These are phyloP conservation scores for Aspergillus egyptiacus DNA, from an alignment of 495 filamentous ascomycete genomes.

Conservation along the genomic window DNA sequence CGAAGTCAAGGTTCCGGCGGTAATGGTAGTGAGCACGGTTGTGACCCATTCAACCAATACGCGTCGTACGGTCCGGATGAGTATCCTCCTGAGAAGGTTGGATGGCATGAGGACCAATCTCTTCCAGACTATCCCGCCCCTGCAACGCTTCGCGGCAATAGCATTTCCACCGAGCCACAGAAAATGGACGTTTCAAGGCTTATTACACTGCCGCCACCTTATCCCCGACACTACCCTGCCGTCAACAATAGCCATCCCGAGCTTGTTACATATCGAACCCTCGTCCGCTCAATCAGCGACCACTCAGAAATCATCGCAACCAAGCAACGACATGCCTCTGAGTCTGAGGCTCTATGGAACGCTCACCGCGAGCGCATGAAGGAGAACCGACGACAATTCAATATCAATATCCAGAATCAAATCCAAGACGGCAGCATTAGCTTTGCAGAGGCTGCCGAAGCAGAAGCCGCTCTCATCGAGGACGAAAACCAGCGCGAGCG, in stretches of 20 bases:
- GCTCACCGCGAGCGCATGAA: slow-evolving; percentile 37
- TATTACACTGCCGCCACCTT: slow-evolving; percentile 88
- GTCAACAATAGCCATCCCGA: slow-evolving; percentile 94
- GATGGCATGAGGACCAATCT: slow-evolving; percentile 60
- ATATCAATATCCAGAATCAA: slow-evolving; percentile 62
- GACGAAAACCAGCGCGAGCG: slow-evolving; percentile 57
- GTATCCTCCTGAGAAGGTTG: slow-evolving; percentile 80
- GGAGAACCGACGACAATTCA: slow-evolving; percentile 47
- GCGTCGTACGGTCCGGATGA: slow-evolving; percentile 53
- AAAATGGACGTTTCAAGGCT: slow-evolving; percentile 84
- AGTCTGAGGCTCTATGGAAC: slow-evolving; percentile 33
- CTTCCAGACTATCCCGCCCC: slow-evolving; percentile 25
- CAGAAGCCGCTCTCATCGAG: slow-evolving; percentile 58
- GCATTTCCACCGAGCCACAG: slow-evolving; percentile 29
- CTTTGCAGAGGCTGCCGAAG: slow-evolving; percentile 74
- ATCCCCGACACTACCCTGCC: slow-evolving; percentile 87
- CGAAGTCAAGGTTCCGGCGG: slow-evolving; percentile 30
- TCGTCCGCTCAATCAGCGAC: slow-evolving; percentile 72
- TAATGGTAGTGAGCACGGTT: slow-evolving; percentile 21
- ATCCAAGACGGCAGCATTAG: slow-evolving; percentile 69
- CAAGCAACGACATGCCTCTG: slow-evolving; percentile 50
- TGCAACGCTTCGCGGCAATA: slow-evolving; percentile 10
- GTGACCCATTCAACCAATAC: slow-evolving; percentile 27
- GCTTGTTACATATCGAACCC: slow-evolving; percentile 65
- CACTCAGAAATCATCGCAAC: slow-evolving; percentile 63